phyloP scores from a whole-genome alignment of 2,329 filamentous ascomycete species.

The Fusarium nygamai region DNA sequence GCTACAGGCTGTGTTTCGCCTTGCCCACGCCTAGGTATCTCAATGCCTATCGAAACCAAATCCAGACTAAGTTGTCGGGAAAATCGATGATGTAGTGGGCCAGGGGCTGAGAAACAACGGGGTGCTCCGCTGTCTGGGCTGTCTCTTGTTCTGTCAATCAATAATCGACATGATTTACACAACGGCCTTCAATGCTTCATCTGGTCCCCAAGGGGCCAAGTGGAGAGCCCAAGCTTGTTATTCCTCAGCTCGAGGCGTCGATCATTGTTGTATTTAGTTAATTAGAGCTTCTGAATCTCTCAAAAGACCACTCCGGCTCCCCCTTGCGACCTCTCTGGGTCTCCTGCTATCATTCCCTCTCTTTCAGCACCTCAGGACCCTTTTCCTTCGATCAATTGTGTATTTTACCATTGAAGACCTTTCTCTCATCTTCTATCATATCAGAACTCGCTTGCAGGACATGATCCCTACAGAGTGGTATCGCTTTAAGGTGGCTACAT shows the following conservation, averaged over 20 bases:
- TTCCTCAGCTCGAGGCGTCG: constrained; percentile 28
- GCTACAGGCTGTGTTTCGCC: constrained; percentile 17
- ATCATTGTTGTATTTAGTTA: constrained; percentile 30
- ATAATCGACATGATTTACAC: constrained; percentile 24
- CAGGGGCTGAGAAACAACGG: constrained; percentile 39
- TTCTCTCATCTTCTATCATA: constrained; percentile 6
- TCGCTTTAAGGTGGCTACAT: constrained; percentile 41
- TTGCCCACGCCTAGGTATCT: not conserved
- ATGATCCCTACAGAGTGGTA: constrained; percentile 40
- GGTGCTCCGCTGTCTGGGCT: constrained; percentile 13
- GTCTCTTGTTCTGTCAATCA: constrained; percentile 14
- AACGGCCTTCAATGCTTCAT: constrained; percentile 15
- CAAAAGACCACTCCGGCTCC: not conserved
- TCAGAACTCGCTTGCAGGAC: constrained; percentile 28
- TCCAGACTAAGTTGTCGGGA: not conserved
- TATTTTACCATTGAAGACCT: constrained; percentile 3
- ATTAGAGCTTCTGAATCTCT: constrained; percentile 26
- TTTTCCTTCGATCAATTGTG: constrained; percentile 2
- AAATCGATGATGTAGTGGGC: constrained; percentile 42
- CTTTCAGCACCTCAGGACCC: not conserved
- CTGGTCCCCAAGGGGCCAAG: constrained; percentile 30
- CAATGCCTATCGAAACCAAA: not conserved
- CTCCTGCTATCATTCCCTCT: not conserved
- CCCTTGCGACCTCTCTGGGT: not conserved
- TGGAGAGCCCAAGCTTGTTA: constrained; percentile 25